These are phyloP conservation scores for Trametes cinnabarina DNA, from an alignment of 768 basidiomycete species.

Conservation along the genomic window DNA sequence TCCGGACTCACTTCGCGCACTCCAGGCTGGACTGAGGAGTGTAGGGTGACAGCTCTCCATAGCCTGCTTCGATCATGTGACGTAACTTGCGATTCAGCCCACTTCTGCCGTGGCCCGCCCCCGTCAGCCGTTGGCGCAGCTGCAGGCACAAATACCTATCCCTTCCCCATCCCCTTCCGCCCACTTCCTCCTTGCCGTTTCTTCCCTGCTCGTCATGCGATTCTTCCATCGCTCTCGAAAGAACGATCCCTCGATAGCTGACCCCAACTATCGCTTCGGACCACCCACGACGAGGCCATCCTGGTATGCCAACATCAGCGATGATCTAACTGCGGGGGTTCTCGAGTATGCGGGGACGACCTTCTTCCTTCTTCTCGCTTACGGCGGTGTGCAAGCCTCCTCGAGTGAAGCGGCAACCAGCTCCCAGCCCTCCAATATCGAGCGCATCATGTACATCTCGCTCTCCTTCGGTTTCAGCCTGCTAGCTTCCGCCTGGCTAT, in stretches of 20 bases:
- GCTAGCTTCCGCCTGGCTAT: slow-evolving; percentile 64
- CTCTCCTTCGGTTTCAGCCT: slow-evolving; percentile 61
- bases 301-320: slow-evolving; percentile 30
- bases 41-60: slow-evolving; percentile 4
- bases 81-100: slow-evolving; percentile 4
- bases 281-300: background rate
- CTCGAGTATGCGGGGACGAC: slow-evolving; percentile 61
- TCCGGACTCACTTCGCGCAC: background rate
- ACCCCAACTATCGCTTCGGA: slow-evolving; percentile 10
- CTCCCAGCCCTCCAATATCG: slow-evolving; percentile 26
- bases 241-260: background rate
- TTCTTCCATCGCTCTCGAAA: background rate
- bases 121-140: slow-evolving; percentile 4
- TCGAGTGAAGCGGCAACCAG: slow-evolving; percentile 26
- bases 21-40: background rate
- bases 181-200: background rate
- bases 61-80: slow-evolving; percentile 14
- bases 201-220: background rate
- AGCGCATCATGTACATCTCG: slow-evolving; percentile 54
- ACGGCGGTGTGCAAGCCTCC: slow-evolving; percentile 57
- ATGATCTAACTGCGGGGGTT: slow-evolving; percentile 49
- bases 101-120: background rate
- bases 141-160: background rate
- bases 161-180: background rate
- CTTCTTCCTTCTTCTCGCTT: slow-evolving; percentile 62